Base-by-base conservation (phyloP, 768 basidiomycete genomes). In the Pisolithus albus region DNA sequence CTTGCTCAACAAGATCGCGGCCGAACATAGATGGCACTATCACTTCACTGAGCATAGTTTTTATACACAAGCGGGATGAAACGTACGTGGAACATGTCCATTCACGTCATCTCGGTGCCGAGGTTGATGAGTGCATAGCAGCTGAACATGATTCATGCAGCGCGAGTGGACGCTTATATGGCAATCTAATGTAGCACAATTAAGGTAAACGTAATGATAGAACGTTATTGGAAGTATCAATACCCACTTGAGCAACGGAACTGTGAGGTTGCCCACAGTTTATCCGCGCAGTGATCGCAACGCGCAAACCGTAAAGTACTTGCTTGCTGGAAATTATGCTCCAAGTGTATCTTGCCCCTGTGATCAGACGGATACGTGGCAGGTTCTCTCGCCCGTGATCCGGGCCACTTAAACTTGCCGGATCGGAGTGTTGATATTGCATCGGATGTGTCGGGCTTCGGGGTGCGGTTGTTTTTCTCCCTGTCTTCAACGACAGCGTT, bases 191-290 rank as follows among this genome's bases (percentile, higher is more conserved):
- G 13, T 41, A 21, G 43, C 7, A 45, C 5, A 45, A 7, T 13
- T 48, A 41, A 18, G 15, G 26, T 45, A 45, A 45, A 28, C 9
- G 16, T 28, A 34, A n/a, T 24, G 13, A 7, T 3, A 45, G 11
- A 34, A 34, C 34, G 13, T 15, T 18, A 7, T 26, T 26, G 5
- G 16, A 26, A 30, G 16, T 26, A 28, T 15, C 43, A 18, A 18
- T 9, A 75, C 91, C 64, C 63, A 92, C 95, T 76, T 57, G 84
- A 80, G 64, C 96, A 99, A 30, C 90, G 85, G 49, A 90, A 75
- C 63, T 94, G 92, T n/a, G 93, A 82, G 7, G 95, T 95, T 5
- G 96, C 96, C 93, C 94, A 99, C 84, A 98, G 84, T 75, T 98
- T 99, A 64, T 98, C 96, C 32, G 84, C 86, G 64, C 96, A 99